Percentiles rank a stretch among this genome's conserved stretches.
These are phyloP conservation scores for Oryza glaberrima DNA, from an alignment of 176 grass and related monocot species.

Conservation along the genomic window DNA sequence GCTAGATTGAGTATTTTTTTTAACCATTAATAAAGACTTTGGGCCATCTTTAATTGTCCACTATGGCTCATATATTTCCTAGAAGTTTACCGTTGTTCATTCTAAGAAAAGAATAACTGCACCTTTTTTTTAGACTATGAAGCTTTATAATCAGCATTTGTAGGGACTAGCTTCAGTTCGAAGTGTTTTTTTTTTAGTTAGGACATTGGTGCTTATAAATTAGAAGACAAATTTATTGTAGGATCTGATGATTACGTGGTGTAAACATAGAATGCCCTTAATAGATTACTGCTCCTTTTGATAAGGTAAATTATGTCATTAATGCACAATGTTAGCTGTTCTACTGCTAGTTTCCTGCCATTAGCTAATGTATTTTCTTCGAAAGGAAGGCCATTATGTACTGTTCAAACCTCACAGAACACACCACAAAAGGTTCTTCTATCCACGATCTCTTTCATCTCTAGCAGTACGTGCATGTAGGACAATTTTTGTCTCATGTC, in stretches of 20 bases:
- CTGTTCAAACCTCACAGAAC: constrained; percentile 1
- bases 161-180: background rate
- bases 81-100: background rate
- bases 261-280: background rate
- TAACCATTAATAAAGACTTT: constrained; percentile 11
- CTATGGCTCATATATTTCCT: background rate
- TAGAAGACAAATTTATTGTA: background rate
- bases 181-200: background rate
- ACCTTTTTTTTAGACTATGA: background rate
- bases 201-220: constrained; percentile 6
- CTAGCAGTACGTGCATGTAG: constrained; percentile 17
- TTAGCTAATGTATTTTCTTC: background rate
- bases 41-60: background rate
- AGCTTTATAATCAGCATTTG: background rate
- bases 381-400: background rate
- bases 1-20: constrained; percentile 14
- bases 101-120: background rate
- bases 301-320: constrained; percentile 7
- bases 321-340: background rate
- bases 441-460: background rate
- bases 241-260: background rate
- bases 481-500: background rate
- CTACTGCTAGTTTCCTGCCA: background rate
- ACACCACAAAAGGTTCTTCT: constrained; percentile 13
- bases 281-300: background rate